These are phyloP conservation scores for Aureobasidium sp. DNA, from an alignment of 2,329 filamentous ascomycete species.

Conservation along the genomic window DNA sequence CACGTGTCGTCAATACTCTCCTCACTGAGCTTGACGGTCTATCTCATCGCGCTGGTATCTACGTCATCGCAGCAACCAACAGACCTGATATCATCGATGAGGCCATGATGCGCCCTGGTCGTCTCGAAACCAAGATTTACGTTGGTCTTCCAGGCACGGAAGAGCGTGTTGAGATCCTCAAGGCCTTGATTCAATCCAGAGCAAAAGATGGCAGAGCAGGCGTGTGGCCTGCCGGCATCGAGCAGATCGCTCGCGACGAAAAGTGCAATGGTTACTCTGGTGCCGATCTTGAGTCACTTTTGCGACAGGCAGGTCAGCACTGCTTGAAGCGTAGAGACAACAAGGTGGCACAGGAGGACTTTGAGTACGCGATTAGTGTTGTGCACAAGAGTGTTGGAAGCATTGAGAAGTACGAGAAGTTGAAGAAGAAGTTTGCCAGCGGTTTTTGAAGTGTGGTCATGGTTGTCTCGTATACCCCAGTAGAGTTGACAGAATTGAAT, in stretches of 20 bases:
- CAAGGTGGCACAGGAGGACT: conserved; percentile 43
- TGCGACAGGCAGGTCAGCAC: conserved; percentile 53
- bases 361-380: conserved; percentile 35
- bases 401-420: conserved; percentile 49
- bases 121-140: conserved; percentile 81
- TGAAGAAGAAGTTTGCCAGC: conserved; percentile 31
- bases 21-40: conserved; percentile 91
- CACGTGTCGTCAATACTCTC: conserved; percentile 88
- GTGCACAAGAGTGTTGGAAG: conserved; percentile 50
- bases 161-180: conserved; percentile 80
- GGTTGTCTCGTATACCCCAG: neutral
- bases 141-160: conserved; percentile 74
- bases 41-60: conserved; percentile 73
- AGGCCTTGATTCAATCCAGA: conserved; percentile 53
- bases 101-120: conserved; percentile 86
- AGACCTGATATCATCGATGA: conserved; percentile 93
- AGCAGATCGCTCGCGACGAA: conserved; percentile 55
- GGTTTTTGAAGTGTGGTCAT: neutral
- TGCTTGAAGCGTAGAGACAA: conserved; percentile 44
- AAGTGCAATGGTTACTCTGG: conserved; percentile 72
- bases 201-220: conserved; percentile 39
- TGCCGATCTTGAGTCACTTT: conserved; percentile 54
- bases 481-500: neutral
- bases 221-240: conserved; percentile 16
- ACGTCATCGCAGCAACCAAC: conserved; percentile 92